Percentiles rank a stretch among this genome's conserved stretches.
Evolutionary conservation across 345 rosid genomes (phyloP).

Genomic region (Salix caprea): DNA sequence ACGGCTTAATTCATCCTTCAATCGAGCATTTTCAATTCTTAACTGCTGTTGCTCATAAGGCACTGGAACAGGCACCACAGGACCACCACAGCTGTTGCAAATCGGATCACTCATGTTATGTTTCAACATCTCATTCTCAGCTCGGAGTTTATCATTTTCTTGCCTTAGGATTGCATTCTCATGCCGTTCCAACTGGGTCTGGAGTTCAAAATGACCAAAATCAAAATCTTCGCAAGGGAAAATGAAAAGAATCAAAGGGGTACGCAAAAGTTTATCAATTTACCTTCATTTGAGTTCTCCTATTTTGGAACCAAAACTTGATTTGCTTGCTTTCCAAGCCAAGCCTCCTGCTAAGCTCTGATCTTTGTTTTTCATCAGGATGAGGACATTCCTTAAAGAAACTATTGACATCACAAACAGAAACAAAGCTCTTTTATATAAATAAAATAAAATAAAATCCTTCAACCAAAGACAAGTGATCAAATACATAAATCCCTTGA

Average conservation of each 20-base stretch:
- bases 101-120: constrained; percentile 42
- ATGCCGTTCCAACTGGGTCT: constrained; percentile 76
- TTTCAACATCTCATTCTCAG: constrained; percentile 52
- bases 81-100: constrained; percentile 68
- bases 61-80: constrained; percentile 35
- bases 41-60: constrained; percentile 52
- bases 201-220: neutral
- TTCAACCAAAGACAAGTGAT: neutral
- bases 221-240: neutral
- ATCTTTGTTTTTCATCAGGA: constrained; percentile 67
- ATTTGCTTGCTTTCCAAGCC: constrained; percentile 53
- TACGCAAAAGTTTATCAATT: neutral
- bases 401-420: constrained; percentile 23
- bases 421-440: neutral
- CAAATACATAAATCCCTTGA: neutral
- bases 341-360: constrained; percentile 50
- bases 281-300: constrained; percentile 81
- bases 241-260: neutral
- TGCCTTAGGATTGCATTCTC: constrained; percentile 55
- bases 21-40: constrained; percentile 54
- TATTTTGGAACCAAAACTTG: constrained; percentile 82
- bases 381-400: constrained; percentile 66
- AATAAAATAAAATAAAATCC: neutral
- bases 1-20: constrained; percentile 53
- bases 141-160: constrained; percentile 63